Conservation (phyloP, 2,329 filamentous ascomycete species). For the Diaporthe capsici region DNA sequence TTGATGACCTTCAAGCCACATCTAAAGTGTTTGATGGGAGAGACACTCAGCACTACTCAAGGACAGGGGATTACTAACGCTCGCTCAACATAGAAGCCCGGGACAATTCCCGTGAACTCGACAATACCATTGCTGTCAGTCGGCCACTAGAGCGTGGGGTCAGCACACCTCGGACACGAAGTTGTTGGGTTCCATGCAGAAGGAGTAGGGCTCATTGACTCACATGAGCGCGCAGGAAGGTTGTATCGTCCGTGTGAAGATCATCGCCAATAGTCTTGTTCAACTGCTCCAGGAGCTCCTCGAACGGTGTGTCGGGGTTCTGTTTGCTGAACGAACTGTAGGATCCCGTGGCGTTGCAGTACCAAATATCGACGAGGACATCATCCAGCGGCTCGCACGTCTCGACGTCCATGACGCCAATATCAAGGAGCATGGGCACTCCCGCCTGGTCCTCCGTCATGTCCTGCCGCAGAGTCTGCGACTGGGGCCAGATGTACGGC, state of each 20-base stretch:
- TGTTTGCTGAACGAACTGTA: constrained; percentile 50
- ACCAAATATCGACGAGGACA: constrained; percentile 52
- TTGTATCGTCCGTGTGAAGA: constrained; percentile 50
- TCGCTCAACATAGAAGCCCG: constrained; percentile 46
- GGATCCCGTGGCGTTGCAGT: constrained; percentile 51
- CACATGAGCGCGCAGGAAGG: constrained; percentile 47
- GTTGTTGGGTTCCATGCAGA: no score
- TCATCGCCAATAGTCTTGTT: constrained; percentile 48
- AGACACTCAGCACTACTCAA: background rate
- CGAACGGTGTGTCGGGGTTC: constrained; percentile 49
- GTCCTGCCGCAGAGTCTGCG: constrained; percentile 50
- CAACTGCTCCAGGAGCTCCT: constrained; percentile 48
- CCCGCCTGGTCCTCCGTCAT: constrained; percentile 51
- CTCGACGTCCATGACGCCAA: constrained; percentile 51
- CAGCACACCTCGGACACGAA: background rate
- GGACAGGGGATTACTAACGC: constrained; percentile 22
- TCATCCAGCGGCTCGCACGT: constrained; percentile 50
- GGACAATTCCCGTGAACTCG: constrained; percentile 47
- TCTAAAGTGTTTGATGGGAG: background rate
- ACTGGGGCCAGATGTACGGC: constrained; percentile 45
- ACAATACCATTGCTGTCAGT: constrained; percentile 48
- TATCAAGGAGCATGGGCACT: constrained; percentile 51
- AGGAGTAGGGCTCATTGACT: background rate
- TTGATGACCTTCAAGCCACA: background rate
- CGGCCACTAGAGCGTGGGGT: constrained; percentile 43